Percentiles rank a stretch among this genome's conserved stretches.
phyloP scores from a whole-genome alignment of 129 eudicot genomes.

The Calendula officinalis region DNA sequence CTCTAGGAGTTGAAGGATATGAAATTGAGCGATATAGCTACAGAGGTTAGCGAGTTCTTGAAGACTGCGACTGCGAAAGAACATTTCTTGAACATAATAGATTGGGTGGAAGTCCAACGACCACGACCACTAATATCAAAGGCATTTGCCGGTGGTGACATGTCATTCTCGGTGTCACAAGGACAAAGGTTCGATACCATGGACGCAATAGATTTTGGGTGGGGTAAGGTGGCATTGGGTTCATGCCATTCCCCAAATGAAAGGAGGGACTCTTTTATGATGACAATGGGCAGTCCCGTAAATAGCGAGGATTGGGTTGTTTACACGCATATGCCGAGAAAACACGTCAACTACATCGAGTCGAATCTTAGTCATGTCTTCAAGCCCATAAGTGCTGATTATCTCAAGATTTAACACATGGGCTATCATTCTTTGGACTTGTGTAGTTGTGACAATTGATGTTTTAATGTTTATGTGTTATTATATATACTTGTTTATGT shows the following conservation, averaged over 20 bases:
- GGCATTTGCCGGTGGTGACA: constrained; percentile 28
- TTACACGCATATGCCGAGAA: constrained; percentile 41
- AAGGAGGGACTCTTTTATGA: constrained; percentile 44
- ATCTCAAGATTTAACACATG: constrained; percentile 15
- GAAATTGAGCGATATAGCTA: constrained; percentile 29
- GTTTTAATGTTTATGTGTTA: no score
- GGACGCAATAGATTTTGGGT: constrained; percentile 48
- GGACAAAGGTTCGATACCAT: constrained; percentile 47
- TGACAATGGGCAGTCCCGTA: constrained; percentile 58
- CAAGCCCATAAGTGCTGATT: constrained; percentile 34
- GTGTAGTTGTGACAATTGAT: no score
- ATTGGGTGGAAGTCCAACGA: constrained; percentile 64
- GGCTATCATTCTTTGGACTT: neutral
- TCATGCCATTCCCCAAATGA: constrained; percentile 56
- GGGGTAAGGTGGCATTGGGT: constrained; percentile 51
- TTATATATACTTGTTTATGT: no score
- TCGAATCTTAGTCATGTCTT: constrained; percentile 31
- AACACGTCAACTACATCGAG: constrained; percentile 43
- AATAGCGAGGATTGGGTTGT: constrained; percentile 66
- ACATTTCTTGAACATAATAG: constrained; percentile 53
- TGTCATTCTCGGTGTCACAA: constrained; percentile 42
- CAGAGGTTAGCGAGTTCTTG: constrained; percentile 36
- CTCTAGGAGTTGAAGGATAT: constrained; percentile 23
- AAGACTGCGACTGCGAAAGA: constrained; percentile 35
- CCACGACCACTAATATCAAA: constrained; percentile 40